Conservation (phyloP, 495 filamentous ascomycete genomes). For the Talaromyces proteolyticus region DNA sequence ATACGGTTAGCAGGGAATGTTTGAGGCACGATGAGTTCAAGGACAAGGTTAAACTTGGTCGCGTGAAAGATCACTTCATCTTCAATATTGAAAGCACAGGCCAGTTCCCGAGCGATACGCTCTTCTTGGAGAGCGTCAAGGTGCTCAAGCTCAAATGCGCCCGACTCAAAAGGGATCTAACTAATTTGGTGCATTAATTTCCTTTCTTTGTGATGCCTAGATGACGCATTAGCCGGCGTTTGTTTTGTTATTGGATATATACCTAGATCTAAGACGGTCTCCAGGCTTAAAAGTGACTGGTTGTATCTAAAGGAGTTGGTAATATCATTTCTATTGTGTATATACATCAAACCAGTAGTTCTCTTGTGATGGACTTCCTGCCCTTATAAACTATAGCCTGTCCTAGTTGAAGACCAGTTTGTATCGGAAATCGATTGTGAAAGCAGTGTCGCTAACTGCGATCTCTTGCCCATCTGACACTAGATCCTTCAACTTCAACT, state of each 20-base stretch:
- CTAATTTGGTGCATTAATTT: conserved; percentile 43
- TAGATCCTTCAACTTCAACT: conserved; percentile 64
- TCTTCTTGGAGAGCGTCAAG: conserved; percentile 84
- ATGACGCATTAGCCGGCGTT: conserved; percentile 44
- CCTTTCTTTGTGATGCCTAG: conserved; percentile 7
- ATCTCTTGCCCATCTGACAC: conserved; percentile 65
- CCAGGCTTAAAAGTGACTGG: conserved; percentile 1
- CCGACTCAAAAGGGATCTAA: conserved; percentile 56
- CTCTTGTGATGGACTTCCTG: neutral
- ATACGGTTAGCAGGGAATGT: conserved; percentile 92
- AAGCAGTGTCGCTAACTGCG: conserved; percentile 77
- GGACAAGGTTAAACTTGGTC: conserved; percentile 87
- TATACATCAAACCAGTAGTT: neutral
- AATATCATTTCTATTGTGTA: neutral
- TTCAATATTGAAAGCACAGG: conserved; percentile 92
- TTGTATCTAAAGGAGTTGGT: conserved; percentile 3
- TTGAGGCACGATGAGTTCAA: conserved; percentile 90
- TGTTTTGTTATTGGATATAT: conserved; percentile 10
- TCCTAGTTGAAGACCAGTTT: conserved; percentile 43
- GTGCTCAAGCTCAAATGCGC: conserved; percentile 74
- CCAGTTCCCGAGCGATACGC: conserved; percentile 82
- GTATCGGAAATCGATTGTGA: conserved; percentile 67
- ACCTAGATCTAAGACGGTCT: neutral
- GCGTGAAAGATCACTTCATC: conserved; percentile 92
- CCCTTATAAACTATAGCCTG: neutral